Evolutionary conservation across 2,329 filamentous ascomycete genomes (phyloP), one percentile per base, ranked within the genome.

Genomic region (Talaromyces sp.): DNA sequence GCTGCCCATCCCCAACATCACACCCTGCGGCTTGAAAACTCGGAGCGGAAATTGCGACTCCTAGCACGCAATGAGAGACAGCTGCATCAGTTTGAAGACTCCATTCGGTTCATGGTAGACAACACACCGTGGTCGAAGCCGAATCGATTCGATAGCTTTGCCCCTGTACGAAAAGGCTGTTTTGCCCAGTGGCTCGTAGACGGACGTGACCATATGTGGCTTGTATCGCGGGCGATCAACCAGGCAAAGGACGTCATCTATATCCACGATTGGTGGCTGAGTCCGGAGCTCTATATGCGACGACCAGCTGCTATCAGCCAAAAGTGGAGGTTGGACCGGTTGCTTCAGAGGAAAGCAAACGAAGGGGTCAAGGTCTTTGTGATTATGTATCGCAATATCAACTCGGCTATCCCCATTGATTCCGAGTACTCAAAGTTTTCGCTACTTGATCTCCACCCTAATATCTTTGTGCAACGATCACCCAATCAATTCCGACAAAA

Each of bases 231-330:
- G 65, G 95, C 95, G 13, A 96, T 99, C 69, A 95, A 91, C 72
- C 96, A 97, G 86, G 95, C 95, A 9, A 91, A 91, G 69, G 95
- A 98, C 77, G 93, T 98, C 63, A 93, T 99, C 67, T 98, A 98
- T 75, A 98, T 99, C 64, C 95, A 99, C 73, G 95, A 98, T 75
- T 99, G 95, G 95, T 99, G 95, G 95, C 79, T 99, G 46, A 97
- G 91, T 67, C 95, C 95, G 0, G 93, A 99, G 75, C 79, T 99
- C 51, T 99, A 99, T 78, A 88, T 98, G 87, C 86, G 95, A 62
- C 85, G 95, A 61, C 95, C 95, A 58, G 90, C 95, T 26, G 92
- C 91, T 52, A 97, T 98, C 76, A 97, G 93, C 71, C 93, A 98
- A 73, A 97, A 97, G 76, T 99, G 95, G 95, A 87, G 95, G 58